These are phyloP conservation scores for Talaromyces amestolkiae DNA, from an alignment of 2,329 filamentous ascomycete genomes.

Conservation along the genomic window DNA sequence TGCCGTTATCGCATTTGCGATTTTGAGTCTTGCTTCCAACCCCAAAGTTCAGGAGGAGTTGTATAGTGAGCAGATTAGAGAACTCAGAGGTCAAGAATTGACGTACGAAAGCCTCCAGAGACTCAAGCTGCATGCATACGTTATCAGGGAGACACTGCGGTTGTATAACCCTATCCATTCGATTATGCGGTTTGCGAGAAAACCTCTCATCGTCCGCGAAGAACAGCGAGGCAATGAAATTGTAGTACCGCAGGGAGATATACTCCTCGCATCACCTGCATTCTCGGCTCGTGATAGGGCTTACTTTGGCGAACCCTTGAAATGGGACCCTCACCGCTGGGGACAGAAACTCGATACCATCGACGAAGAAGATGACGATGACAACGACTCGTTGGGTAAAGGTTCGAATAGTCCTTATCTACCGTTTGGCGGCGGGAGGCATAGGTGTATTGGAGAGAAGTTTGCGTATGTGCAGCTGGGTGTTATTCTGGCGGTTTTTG, in stretches of 20 bases:
- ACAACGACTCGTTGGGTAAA: constrained; percentile 76
- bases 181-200: constrained; percentile 88
- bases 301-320: constrained; percentile 77
- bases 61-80: constrained; percentile 73
- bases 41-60: constrained; percentile 80
- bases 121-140: constrained; percentile 76
- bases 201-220: constrained; percentile 68
- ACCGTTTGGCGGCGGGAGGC: constrained; percentile 87
- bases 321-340: constrained; percentile 93
- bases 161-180: constrained; percentile 92
- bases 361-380: constrained; percentile 40
- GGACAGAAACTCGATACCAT: constrained; percentile 50
- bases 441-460: constrained; percentile 94
- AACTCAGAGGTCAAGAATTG: constrained; percentile 72
- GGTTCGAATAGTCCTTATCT: constrained; percentile 86
- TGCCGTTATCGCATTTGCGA: constrained; percentile 79
- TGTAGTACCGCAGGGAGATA: constrained; percentile 75
- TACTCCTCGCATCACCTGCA: constrained; percentile 76
- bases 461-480: constrained; percentile 92
- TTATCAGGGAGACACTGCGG: constrained; percentile 88
- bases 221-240: constrained; percentile 70
- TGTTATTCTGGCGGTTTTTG: constrained; percentile 74
- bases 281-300: constrained; percentile 70
- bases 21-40: constrained; percentile 73
- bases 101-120: constrained; percentile 74